phyloP scores from a whole-genome alignment of 331 rosid genomes.

The Spiraea crenata region DNA sequence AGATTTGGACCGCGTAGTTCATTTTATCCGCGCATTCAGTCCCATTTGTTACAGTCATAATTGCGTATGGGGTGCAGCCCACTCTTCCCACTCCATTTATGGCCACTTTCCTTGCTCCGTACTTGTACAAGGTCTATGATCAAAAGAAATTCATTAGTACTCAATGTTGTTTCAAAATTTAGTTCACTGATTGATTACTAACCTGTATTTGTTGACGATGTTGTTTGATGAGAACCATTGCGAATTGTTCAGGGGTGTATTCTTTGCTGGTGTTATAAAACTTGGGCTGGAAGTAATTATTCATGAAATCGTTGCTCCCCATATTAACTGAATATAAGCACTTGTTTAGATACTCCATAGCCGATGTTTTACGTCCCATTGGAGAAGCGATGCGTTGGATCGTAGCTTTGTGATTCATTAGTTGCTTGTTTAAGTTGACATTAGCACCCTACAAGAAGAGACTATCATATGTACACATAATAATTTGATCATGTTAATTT shows the following conservation, averaged over 20 bases:
- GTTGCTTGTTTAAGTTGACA: slow-evolving; percentile 36
- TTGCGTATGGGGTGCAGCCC: slow-evolving; percentile 56
- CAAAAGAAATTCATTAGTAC: neutral
- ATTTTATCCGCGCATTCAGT: slow-evolving; percentile 36
- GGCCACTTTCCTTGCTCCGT: slow-evolving; percentile 66
- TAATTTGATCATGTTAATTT: no score
- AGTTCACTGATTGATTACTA: no score
- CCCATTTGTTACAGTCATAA: slow-evolving; percentile 23
- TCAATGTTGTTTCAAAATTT: no score
- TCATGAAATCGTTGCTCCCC: slow-evolving; percentile 64
- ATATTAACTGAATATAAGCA: slow-evolving; percentile 54
- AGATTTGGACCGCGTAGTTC: slow-evolving; percentile 32
- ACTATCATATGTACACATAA: no score
- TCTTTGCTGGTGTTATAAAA: slow-evolving; percentile 17
- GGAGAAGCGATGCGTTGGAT: slow-evolving; percentile 16
- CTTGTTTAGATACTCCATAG: slow-evolving; percentile 27
- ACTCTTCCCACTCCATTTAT: slow-evolving; percentile 38
- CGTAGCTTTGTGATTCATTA: slow-evolving; percentile 35
- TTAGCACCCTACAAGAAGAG: slow-evolving; percentile 39
- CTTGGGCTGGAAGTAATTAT: slow-evolving; percentile 51
- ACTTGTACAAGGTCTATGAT: slow-evolving; percentile 33
- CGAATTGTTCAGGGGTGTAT: slow-evolving; percentile 30
- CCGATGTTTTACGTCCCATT: slow-evolving; percentile 12
- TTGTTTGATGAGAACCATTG: slow-evolving; percentile 29
- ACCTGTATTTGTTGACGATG: slow-evolving; percentile 37